These are phyloP conservation scores for Scedosporium apiospermum DNA, from an alignment of 2,329 filamentous ascomycete species.

Conservation along the genomic window DNA sequence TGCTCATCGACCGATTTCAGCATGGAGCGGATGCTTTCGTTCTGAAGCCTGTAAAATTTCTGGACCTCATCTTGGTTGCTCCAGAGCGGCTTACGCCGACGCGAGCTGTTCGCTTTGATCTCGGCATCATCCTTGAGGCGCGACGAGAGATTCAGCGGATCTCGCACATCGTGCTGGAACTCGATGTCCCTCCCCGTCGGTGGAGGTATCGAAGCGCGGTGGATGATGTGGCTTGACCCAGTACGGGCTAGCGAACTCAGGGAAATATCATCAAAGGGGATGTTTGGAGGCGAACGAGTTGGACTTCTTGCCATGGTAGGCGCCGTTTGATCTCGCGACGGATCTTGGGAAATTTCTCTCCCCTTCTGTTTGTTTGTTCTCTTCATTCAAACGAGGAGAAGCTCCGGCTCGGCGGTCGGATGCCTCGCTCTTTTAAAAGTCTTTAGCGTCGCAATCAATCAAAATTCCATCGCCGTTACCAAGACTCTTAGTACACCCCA, in stretches of 20 bases:
- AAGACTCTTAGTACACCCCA: not conserved
- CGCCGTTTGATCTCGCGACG: not conserved
- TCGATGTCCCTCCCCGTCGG: constrained; percentile 1
- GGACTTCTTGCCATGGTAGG: not conserved
- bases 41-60: constrained; percentile 82
- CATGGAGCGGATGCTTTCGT: constrained; percentile 85
- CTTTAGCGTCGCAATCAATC: not conserved
- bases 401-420: not conserved
- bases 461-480: not conserved
- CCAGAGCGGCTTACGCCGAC: constrained; percentile 51
- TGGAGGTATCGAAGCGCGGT: not conserved
- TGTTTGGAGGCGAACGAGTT: not conserved
- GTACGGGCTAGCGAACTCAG: not conserved
- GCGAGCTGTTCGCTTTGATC: constrained; percentile 72
- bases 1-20: constrained; percentile 92
- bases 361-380: not conserved
- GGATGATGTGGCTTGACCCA: not conserved
- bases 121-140: constrained; percentile 74
- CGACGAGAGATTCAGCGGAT: constrained; percentile 72
- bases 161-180: constrained; percentile 32
- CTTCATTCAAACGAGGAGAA: not conserved
- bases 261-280: not conserved
- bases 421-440: not conserved
- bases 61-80: constrained; percentile 37
- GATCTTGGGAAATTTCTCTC: too few relatives aligned